Evolutionary conservation across 169 alveolate genomes (phyloP), one percentile per base, ranked within the genome.

Genomic region (Theileria luwenshuni): DNA sequence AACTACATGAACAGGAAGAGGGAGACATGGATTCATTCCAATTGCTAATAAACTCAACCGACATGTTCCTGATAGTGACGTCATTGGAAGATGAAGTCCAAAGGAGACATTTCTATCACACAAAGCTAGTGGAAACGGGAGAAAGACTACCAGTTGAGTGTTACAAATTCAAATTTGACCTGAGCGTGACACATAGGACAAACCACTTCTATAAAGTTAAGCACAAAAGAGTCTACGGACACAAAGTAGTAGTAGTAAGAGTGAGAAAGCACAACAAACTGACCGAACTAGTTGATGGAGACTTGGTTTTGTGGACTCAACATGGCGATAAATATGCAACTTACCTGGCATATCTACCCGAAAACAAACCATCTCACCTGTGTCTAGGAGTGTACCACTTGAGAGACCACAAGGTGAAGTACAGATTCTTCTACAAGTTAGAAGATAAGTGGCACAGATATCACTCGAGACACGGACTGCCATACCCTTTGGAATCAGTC

Each of bases 361-460:
- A 15, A 19, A 27, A 56, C 8, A 15, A 56, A 0, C 65, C 65
- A 6, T n/a, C 38, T 19, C 65, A 56, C 42, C 32, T 56, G 3
- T 56, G 65, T 21, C 25, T 56, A 21, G 65, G 65, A 17, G 45
- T 56, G 19, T 56, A 56, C 65, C 38, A 38, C 38, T 1, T 41
- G 7, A n/a, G 30, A 8, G 65, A n/a, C 12, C 65, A 56, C 43
- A 56, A 25, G 38, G 47, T 56, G 7, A 28, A 38, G 65, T 56
- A 56, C 43, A 56, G 45, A 28, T 56, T 56, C 38, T 56, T 28
- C 42, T 56, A 23, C 65, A 56, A 56, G 65, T 28, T 2, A 6
- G 65, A 13, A 15, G 32, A 43, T 6, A 21, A n/a, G 17, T 56
- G 65, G 65, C 65, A 56, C 6, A 28, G 32, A 21, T 56, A 56